Base-by-base conservation (phyloP, 2,329 filamentous ascomycete genomes). In the Chaetomium strumarium region DNA sequence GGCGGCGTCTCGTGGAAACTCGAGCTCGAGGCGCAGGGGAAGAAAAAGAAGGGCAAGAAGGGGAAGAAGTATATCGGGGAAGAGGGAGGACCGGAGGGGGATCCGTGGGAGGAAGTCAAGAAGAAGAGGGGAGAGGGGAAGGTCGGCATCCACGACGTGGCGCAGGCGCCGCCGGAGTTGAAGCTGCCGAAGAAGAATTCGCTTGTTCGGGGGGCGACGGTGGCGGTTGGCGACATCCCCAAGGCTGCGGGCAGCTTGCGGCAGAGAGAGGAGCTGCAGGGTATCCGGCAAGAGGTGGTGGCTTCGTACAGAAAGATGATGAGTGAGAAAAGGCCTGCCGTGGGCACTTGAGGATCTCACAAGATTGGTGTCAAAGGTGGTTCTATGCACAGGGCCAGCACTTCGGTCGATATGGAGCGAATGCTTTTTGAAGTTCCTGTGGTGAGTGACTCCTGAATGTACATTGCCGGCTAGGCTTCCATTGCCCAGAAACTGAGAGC, bases 91-190 rank as follows among this genome's bases (percentile, higher is more conserved):
- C 75, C 76, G 39, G 76, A 83, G 47, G 80, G 83, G 10, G 83
- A 85, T 41, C 88, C 89, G 1, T 95, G 89, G 89, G 83, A 80
- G 40, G 81, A 81, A 56, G 68, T 96, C 59, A 85, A 85, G 66
- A 77, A 77, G 66, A 83, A 83, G 70, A 75, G 83, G 52, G 83
- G 80, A 24, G 79, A 81, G 60, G 70, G 67, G 20, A 77, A 73
- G 59, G 65, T 73, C 38, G 73, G 74, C 2, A 64, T 82, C 14
- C 72, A 81, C 55, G 79, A 81, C 56, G 74, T 91, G 29, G 90
- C 81, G 3, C 76, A 84, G 62, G 90, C 88, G 36, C 91, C 91
- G 30, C 90, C 91, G 0, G 79, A 80, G 57, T 77, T 95, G 50
- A 83, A 78, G 56, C 77, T 79, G 69, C 66, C 68, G 56, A 81